Conservation (phyloP, 1,284 basidiomycete species). For the Cryptococcus amylolentus region DNA sequence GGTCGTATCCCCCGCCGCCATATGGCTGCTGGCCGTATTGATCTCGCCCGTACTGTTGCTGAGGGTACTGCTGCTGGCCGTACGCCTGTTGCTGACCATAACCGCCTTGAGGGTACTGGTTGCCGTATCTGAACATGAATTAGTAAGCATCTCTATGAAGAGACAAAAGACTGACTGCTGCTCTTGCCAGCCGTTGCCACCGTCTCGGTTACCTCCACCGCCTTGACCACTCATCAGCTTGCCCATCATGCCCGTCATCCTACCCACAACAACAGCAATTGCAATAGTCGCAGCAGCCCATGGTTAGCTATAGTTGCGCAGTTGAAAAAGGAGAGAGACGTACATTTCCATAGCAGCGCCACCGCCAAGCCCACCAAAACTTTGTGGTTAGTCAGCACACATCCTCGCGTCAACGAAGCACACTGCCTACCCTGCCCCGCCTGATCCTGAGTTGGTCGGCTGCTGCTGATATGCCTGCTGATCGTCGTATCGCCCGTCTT, state of each 20-base stretch:
- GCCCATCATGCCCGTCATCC: slow-evolving; percentile 1
- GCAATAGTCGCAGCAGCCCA: background rate
- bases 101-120: background rate
- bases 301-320: background rate
- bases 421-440: background rate
- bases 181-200: background rate
- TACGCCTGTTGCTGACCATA: background rate
- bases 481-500: background rate
- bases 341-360: background rate
- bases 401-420: background rate
- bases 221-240: background rate
- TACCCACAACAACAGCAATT: background rate
- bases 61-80: background rate
- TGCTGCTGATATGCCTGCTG: background rate
- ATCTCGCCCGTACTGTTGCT: background rate
- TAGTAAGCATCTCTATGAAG: background rate
- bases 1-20: background rate
- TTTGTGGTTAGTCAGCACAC: background rate
- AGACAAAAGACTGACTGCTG: background rate
- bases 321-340: background rate
- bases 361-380: background rate
- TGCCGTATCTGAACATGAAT: too few relatives aligned
- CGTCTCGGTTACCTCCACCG: background rate
- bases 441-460: background rate
- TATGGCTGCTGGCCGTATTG: background rate